phyloP scores from a whole-genome alignment of 2,329 filamentous ascomycete genomes.

The Clarireedia homoeocarpa region DNA sequence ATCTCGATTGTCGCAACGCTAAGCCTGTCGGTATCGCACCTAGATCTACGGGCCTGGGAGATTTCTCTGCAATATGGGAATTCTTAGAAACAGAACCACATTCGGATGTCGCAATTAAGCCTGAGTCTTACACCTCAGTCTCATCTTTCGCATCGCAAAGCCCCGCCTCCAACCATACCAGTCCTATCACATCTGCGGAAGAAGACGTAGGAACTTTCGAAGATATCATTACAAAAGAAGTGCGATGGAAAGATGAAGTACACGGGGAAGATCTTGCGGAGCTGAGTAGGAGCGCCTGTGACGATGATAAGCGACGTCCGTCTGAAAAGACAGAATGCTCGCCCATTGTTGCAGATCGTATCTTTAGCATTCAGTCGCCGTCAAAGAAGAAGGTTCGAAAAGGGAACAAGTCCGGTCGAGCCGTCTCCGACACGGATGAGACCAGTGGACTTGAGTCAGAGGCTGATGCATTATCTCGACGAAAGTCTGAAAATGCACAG shows the following conservation, averaged over 20 bases:
- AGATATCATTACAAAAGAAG: constrained; percentile 4
- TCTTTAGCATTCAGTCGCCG: neutral
- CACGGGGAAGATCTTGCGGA: neutral
- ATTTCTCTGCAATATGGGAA: constrained; percentile 6
- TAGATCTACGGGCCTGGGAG: neutral
- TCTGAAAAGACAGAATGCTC: neutral
- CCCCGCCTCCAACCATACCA: neutral
- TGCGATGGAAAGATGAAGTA: constrained; percentile 9
- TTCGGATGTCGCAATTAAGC: neutral
- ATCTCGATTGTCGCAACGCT: neutral
- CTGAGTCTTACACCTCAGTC: neutral
- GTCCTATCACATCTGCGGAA: neutral
- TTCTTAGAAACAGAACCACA: neutral
- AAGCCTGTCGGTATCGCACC: neutral
- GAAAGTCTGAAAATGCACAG: neutral
- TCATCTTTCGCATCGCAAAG: neutral
- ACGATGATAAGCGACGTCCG: neutral
- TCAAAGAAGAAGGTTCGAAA: neutral
- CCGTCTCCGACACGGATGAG: neutral
- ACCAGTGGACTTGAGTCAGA: constrained; percentile 31
- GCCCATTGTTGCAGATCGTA: neutral
- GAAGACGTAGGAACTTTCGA: constrained; percentile 1
- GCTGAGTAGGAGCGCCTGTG: neutral
- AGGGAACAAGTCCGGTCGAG: neutral
- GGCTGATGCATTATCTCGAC: constrained; percentile 15